Conservation (phyloP, 2,329 filamentous ascomycete genomes). For the Beauveria sp. region DNA sequence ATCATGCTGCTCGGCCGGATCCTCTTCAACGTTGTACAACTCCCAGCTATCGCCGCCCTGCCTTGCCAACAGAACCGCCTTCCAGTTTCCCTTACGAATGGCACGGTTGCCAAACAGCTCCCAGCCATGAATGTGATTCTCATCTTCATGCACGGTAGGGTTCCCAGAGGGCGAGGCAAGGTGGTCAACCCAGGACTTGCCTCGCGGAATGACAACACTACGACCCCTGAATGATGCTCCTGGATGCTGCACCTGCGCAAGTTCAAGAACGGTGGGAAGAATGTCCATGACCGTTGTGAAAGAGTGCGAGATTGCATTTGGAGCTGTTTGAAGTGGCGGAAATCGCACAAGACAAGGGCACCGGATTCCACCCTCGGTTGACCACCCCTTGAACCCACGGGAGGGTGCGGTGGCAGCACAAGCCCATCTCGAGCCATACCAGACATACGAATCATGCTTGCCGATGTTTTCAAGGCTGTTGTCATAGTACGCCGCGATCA, state of each 20-base stretch:
- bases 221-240: slow-evolving; percentile 32
- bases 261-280: slow-evolving; percentile 38
- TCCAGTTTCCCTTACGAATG: slow-evolving; percentile 27
- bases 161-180: slow-evolving; percentile 25
- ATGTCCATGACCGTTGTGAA: slow-evolving; percentile 41
- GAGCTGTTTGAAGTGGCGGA: slow-evolving; percentile 13
- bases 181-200: slow-evolving; percentile 31
- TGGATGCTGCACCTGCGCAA: slow-evolving; percentile 36
- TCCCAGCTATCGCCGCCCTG: slow-evolving; percentile 23
- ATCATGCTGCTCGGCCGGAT: slow-evolving; percentile 26
- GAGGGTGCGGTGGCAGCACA: slow-evolving; percentile 30
- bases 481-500: slow-evolving; percentile 34
- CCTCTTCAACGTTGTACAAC: slow-evolving; percentile 24
- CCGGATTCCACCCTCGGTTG: slow-evolving; percentile 41
- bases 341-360: slow-evolving; percentile 38
- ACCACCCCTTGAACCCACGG: slow-evolving; percentile 29
- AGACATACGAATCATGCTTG: slow-evolving; percentile 48
- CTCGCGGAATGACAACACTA: slow-evolving; percentile 43
- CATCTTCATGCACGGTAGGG: slow-evolving; percentile 36
- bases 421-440: slow-evolving; percentile 52
- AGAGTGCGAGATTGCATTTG: slow-evolving; percentile 12
- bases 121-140: slow-evolving; percentile 35
- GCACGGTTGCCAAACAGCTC: slow-evolving; percentile 27
- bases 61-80: slow-evolving; percentile 18
- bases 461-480: slow-evolving; percentile 45